These are phyloP conservation scores for Leucaena leucocephala DNA, from an alignment of 306 rosid genomes.

Conservation along the genomic window DNA sequence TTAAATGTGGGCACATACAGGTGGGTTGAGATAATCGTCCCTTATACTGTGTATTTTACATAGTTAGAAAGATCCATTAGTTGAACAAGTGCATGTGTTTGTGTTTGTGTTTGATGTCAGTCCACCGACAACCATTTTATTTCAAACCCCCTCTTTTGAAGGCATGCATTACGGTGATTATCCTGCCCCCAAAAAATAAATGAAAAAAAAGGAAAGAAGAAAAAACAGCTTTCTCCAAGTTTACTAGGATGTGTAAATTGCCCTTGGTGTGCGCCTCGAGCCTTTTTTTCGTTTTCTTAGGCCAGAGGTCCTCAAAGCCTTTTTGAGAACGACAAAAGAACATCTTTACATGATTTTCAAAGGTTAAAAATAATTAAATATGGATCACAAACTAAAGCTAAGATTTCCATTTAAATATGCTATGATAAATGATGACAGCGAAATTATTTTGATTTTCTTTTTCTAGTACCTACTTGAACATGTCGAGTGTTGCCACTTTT, in stretches of 20 bases:
- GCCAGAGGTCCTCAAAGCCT: too few relatives aligned
- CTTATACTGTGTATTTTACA: background rate
- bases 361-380: background rate
- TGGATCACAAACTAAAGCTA: background rate
- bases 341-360: slow-evolving; percentile 19
- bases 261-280: slow-evolving; percentile 21
- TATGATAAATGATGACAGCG: background rate
- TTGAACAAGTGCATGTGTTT: background rate
- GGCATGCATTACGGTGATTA: slow-evolving; percentile 17
- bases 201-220: background rate
- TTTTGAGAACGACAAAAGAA: slow-evolving; percentile 24
- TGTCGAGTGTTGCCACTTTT: background rate
- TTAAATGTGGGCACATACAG: background rate
- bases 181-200: background rate
- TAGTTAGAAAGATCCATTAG: background rate
- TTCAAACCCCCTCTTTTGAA: background rate
- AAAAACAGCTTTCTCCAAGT: slow-evolving; percentile 16
- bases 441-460: background rate
- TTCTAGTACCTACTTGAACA: background rate
- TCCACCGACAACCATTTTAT: slow-evolving; percentile 27
- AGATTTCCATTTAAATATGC: background rate
- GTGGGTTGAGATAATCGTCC: slow-evolving; percentile 15
- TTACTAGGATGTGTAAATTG: slow-evolving; percentile 19
- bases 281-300: background rate
- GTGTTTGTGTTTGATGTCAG: slow-evolving; percentile 1